Percentiles rank a stretch among this genome's conserved stretches.
Evolutionary conservation across 1,284 basidiomycete genomes (phyloP).

Genomic region (Ganoderma leucocontextum): DNA sequence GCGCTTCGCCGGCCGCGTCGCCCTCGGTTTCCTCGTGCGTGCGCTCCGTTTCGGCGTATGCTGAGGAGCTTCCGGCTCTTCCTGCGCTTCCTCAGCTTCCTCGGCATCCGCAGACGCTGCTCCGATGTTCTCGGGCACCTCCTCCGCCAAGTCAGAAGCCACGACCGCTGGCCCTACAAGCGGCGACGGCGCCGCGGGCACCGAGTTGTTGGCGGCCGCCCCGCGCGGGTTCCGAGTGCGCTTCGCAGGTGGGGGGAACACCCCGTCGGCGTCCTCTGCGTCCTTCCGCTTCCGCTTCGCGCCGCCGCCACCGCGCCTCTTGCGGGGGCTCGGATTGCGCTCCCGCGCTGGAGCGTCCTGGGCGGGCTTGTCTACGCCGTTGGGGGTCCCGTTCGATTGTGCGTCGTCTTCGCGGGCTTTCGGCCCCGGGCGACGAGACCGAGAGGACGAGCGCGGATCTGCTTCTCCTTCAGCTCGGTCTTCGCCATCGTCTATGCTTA

Average conservation of each 20-base stretch:
- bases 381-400: constrained; percentile 21
- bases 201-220: constrained; percentile 33
- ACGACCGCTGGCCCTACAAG: constrained; percentile 38
- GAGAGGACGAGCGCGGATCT: constrained; percentile 53
- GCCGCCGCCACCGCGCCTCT: constrained; percentile 44
- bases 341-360: constrained; percentile 24
- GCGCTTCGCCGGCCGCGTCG: constrained; percentile 31
- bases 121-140: constrained; percentile 35
- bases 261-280: constrained; percentile 66
- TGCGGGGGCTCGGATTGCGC: constrained; percentile 44
- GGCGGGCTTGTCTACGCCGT: constrained; percentile 23
- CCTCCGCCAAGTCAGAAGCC: constrained; percentile 34
- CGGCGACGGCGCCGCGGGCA: constrained; percentile 37
- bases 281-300: constrained; percentile 69
- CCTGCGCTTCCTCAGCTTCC: constrained; percentile 31
- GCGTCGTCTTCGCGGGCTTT: constrained; percentile 55
- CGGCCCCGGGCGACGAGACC: constrained; percentile 57
- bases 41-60: constrained; percentile 40
- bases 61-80: constrained; percentile 21
- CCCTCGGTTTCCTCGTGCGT: constrained; percentile 39
- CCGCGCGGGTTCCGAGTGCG: constrained; percentile 62
- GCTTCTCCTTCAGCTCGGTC: constrained; percentile 47
- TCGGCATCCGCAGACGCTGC: constrained; percentile 32
- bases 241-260: constrained; percentile 79
- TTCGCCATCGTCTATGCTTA: constrained; percentile 43